Evolutionary conservation across 2,329 filamentous ascomycete genomes (phyloP).

Genomic region (Aureobasidium sp.): DNA sequence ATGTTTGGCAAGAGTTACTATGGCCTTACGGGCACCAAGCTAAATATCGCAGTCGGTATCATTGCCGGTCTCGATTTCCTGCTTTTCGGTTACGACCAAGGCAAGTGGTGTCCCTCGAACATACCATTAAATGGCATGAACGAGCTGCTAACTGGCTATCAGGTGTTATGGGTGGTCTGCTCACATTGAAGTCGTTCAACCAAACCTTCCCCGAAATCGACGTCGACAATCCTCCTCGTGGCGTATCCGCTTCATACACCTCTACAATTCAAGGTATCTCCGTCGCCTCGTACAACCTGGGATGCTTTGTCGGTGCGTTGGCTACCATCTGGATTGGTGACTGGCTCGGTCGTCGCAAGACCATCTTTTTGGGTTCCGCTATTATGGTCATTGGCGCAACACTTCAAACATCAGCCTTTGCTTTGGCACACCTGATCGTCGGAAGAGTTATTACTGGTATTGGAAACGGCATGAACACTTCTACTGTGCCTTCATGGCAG

Average conservation of each 20-base stretch:
- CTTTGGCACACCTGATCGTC: conserved; percentile 40
- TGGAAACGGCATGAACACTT: conserved; percentile 46
- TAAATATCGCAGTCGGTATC: conserved; percentile 38
- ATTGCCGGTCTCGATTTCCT: conserved; percentile 38
- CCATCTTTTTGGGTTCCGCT: conserved; percentile 42
- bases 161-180: conserved; percentile 40
- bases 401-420: conserved; percentile 42
- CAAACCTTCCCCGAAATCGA: conserved; percentile 38
- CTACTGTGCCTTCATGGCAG: conserved; percentile 47
- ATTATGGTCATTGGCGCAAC: conserved; percentile 46
- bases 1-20: conserved; percentile 26
- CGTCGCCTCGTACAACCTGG: conserved; percentile 44
- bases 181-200: conserved; percentile 36
- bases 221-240: conserved; percentile 18
- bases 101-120: not conserved
- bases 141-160: conserved; percentile 4
- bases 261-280: conserved; percentile 28
- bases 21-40: conserved; percentile 35
- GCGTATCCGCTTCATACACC: conserved; percentile 13
- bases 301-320: conserved; percentile 43
- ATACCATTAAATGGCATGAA: not conserved
- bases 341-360: conserved; percentile 42
- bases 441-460: conserved; percentile 47
- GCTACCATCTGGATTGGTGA: conserved; percentile 46
- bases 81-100: conserved; percentile 35